Evolutionary conservation across 257 asterid genomes (phyloP).

Genomic region (Linaria vulgaris): DNA sequence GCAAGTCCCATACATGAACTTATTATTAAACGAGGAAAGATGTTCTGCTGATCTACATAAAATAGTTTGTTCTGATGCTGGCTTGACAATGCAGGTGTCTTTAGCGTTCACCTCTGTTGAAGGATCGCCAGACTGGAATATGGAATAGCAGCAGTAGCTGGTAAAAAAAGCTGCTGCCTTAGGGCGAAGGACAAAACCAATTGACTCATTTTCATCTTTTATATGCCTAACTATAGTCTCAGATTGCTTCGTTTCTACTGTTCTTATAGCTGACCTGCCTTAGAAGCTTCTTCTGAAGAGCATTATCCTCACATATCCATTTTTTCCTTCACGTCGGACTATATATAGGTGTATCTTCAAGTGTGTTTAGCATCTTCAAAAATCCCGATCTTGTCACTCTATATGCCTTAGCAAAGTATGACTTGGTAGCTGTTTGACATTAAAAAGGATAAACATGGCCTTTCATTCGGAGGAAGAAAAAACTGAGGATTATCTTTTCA

Average conservation of each 20-base stretch:
- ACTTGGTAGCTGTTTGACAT: constrained; percentile 24
- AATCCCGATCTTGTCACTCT: constrained; percentile 21
- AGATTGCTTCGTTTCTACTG: constrained; percentile 26
- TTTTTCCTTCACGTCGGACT: constrained; percentile 6
- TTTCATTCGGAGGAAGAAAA: constrained; percentile 52
- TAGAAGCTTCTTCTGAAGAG: constrained; percentile 35
- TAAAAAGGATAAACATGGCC: constrained; percentile 56
- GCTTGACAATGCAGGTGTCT: constrained; percentile 40
- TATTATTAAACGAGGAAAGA: neutral
- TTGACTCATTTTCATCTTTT: constrained; percentile 8
- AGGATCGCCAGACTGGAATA: constrained; percentile 21
- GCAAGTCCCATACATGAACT: neutral
- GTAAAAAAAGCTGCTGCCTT: constrained; percentile 7
- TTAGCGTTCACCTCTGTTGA: constrained; percentile 19
- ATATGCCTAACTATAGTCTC: constrained; percentile 1
- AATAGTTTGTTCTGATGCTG: constrained; percentile 29
- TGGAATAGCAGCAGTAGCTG: constrained; percentile 20
- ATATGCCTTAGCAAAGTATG: constrained; percentile 35
- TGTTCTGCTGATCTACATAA: neutral
- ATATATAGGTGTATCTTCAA: constrained; percentile 7
- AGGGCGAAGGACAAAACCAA: too few relatives aligned
- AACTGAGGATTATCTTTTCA: constrained; percentile 83
- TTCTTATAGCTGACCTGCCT: constrained; percentile 33
- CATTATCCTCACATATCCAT: constrained; percentile 14
- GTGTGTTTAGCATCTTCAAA: constrained; percentile 13